phyloP scores from a whole-genome alignment of 176 grass and related monocot species.

The Hsuehochloa calcarea region DNA sequence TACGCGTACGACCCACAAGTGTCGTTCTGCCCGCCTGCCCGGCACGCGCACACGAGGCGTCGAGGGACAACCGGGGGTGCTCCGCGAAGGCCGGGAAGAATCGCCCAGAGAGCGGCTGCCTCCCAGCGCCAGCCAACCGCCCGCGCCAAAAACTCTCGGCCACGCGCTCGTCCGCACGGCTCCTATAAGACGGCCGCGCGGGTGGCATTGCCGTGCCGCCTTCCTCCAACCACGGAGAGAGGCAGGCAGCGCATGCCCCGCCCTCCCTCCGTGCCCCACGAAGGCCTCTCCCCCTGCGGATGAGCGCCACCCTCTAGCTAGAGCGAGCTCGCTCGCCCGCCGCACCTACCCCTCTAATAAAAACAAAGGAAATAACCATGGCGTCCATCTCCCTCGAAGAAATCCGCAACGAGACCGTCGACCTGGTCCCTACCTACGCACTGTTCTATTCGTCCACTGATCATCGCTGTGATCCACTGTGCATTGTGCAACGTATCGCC shows the following conservation, averaged over 20 bases:
- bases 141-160: neutral
- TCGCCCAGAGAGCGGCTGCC: too few relatives aligned
- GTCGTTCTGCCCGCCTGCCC: too few relatives aligned
- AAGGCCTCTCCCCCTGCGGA: slow-evolving; percentile 1
- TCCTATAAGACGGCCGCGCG: slow-evolving; percentile 11
- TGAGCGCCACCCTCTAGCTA: neutral
- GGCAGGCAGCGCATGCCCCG: slow-evolving; percentile 40
- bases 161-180: neutral
- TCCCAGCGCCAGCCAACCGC: neutral
- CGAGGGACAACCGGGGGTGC: neutral
- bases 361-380: slow-evolving; percentile 19
- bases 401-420: slow-evolving; percentile 41
- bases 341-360: neutral
- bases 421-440: slow-evolving; percentile 42
- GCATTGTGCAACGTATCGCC: neutral
- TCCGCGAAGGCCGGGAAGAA: neutral
- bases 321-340: neutral
- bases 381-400: slow-evolving; percentile 62
- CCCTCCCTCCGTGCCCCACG: slow-evolving; percentile 37
- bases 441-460: neutral
- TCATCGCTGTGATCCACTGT: neutral
- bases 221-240: slow-evolving; percentile 27
- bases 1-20: too few relatives aligned
- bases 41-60: neutral
- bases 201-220: neutral